Base-by-base conservation (phyloP, 2,329 filamentous ascomycete species). In the Albophoma yamanashiensis region DNA sequence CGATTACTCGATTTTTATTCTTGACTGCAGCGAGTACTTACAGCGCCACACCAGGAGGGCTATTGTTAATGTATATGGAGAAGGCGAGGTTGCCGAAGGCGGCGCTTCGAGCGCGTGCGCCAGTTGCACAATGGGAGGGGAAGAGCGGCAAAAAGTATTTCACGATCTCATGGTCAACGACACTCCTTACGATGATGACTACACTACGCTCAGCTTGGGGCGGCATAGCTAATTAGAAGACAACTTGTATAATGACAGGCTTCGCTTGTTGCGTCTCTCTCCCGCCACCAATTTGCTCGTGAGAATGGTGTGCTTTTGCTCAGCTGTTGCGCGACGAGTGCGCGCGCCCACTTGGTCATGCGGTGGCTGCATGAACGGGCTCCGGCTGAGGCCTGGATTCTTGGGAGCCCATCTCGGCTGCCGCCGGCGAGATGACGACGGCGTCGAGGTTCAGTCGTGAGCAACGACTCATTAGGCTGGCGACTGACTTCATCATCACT, bases 151-250 rank as follows among this genome's bases (percentile, higher is more conserved):
- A 14, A n/a, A 43, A 20, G 17, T 7, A 3, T 42, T 43, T 43
- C 17, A 43, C 40, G 40, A 36, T 53, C 31, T 53, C 50, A 57
- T 50, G 55, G 60, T 57, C 43, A 57, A 62, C 43, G 59, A 63
- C 61, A 27, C 55, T 63, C 61, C 57, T 65, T 64, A 62, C 56
- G 60, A 62, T 56, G 52, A 62, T 58, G n/a, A 59, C 31, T 8
- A 40, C 17, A 27, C 7, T 31, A 34, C 15, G 50, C 50, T 36
- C 50, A 20, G 50, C 50, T 34, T n/a, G 27, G 50, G 6, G 50
- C 50, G 5, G 31, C 9, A 7, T 53, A 4, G 20, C 31, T n/a
- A 53, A 36, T 34, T 52, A 52, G 45, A 50, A 15, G 20, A 45
- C 9, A 8, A 25, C 27, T 34, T 34, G 50, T 20, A 53, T 53